Conservation (phyloP, 164 flowering plant species). For the Hamamelis virginiana region DNA sequence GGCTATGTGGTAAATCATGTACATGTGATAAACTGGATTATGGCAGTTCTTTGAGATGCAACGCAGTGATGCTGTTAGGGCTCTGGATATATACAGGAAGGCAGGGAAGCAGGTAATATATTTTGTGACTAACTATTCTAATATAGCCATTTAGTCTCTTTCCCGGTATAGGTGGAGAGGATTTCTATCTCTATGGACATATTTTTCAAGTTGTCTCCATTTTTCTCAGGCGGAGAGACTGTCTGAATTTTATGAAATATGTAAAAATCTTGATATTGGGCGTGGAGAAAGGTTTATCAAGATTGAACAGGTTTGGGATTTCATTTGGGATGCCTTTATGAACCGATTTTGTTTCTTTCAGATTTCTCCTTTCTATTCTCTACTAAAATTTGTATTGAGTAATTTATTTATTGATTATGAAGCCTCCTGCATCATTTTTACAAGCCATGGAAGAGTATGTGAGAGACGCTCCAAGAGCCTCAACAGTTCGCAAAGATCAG, state of each 20-base stretch:
- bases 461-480: slow-evolving; percentile 82
- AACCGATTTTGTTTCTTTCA: neutral
- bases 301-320: slow-evolving; percentile 81
- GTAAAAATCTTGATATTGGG: slow-evolving; percentile 83
- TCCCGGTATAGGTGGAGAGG: no score
- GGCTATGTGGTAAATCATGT: slow-evolving; percentile 2
- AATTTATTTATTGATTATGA: slow-evolving; percentile 25
- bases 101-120: slow-evolving; percentile 82
- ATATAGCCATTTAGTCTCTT: neutral
- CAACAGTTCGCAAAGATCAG: slow-evolving; percentile 67
- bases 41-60: slow-evolving; percentile 98
- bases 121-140: neutral
- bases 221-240: slow-evolving; percentile 72
- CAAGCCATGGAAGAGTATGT: slow-evolving; percentile 99
- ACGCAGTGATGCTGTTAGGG: slow-evolving; percentile 80
- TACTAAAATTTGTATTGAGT: neutral
- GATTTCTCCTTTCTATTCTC: neutral
- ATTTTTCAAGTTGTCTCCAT: slow-evolving; percentile 1
- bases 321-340: slow-evolving; percentile 2
- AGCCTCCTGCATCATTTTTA: slow-evolving; percentile 94
- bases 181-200: neutral
- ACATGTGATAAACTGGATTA: neutral
- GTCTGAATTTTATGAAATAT: slow-evolving; percentile 92
- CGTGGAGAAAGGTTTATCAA: slow-evolving; percentile 88
- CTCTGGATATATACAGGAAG: slow-evolving; percentile 81